Evolutionary conservation across 1,139 yeast genomes (phyloP), one percentile per base, ranked within the genome.

Genomic region (Blastobotrys arbuscula): DNA sequence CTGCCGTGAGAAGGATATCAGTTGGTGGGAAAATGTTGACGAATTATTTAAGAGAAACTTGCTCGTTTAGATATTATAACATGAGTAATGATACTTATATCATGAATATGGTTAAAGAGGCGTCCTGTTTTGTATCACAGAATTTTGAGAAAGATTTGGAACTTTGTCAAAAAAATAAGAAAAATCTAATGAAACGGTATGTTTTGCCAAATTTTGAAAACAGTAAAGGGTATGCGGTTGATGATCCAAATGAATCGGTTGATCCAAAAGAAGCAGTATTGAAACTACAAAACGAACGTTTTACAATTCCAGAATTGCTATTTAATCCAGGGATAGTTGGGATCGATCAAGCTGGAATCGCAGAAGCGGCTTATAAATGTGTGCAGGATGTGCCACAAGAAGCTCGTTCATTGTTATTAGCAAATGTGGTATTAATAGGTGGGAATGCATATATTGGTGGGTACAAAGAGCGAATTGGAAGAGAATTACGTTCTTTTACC

Each of bases 41-140:
- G 49, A 96, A 96, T 9, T 78, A 84, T 47, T 67, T 94, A 45
- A 74, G 89, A 53, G 98, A 92, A 60, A 74, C 87, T 40, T 78
- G 92, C 15, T 88, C 97, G 2, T 92, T 86, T 63, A 75, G 97
- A 51, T 95, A 94, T 68, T 92, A 90, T 66, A 94, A 94, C 62
- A 90, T 94, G 60, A 82, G 87, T 63, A 97, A 90, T 53, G 98
- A 94, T 65, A 85, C 96, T 0, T 74, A 85, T 7, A 70, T 94
- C 45, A 82, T 92, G 46, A 87, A 90, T 61, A 82, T 85, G 36
- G 85, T 94, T 56, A 92, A 94, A 61, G 96, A 92, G 60, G 72
- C 78, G 33, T 76, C 94, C 6, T 79, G 92, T 59, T 89, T 79
- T 63, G 79, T 90, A 42, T 82, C 95, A 0, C 57, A 62, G 13